Evolutionary conservation across 2,329 filamentous ascomycete genomes (phyloP), one percentile per base, ranked within the genome.

Genomic region (Elsinoe ampelina): DNA sequence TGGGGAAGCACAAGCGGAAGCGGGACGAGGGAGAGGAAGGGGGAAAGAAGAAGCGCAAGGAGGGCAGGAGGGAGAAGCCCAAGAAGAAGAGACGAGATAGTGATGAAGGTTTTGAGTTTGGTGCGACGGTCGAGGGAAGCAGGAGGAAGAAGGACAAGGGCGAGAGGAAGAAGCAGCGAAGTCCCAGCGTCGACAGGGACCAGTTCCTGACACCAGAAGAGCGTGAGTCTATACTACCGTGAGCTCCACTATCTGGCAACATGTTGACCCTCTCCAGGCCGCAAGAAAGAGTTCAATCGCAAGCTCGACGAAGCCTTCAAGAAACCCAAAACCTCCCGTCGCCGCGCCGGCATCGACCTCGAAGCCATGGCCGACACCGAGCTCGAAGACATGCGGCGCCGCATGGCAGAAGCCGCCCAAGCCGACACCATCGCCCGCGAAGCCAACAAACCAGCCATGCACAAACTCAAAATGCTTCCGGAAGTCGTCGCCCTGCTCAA

Each of bases 381-480:
- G 67, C 90, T 98, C 61, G 89, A 61, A 38, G 59, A 61, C 32
- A 85, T 98, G 70, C 93, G 93, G 67, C 80, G 87, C 55, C 83
- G 84, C 57, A 98, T 98, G 91, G 90, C 93, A 63, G 80, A 84
- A 62, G 93, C 93, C 13, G 95, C 92, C 59, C 82, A 91, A 70
- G 82, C 84, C 36, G 93, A 98, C 71, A 91, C 92, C 64, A 76
- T 84, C 57, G 89, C 89, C 38, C 90, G 93, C 64, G 81, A 86
- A 62, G 79, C 84, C 52, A 85, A 86, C 62, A 79, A 89, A 66
- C 89, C 92, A 0, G 93, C 93, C 30, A 82, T 90, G 59, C 86
- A 95, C 74, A 98, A 98, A 75, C 81, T 98, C 45, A 90, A 91
- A 73, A 85, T 98, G 63, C 82, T 98, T 13, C 91, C 92, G 1